phyloP scores from a whole-genome alignment of 257 asterid species.

The Apocynum venetum region DNA sequence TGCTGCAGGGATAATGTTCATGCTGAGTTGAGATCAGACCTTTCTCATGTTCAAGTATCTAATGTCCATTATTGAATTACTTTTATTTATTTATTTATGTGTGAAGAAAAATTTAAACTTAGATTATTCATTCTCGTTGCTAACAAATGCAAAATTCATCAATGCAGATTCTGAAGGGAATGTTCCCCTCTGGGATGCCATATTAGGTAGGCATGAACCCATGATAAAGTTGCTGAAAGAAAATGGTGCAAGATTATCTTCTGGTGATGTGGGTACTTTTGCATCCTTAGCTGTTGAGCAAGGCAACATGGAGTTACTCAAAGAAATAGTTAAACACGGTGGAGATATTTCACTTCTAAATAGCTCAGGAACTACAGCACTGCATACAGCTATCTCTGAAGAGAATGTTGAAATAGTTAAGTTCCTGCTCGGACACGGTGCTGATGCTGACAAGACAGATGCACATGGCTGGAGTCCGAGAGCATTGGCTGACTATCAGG shows the following conservation, averaged over 20 bases:
- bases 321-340: conserved; percentile 43
- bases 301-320: conserved; percentile 50
- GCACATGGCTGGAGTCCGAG: conserved; percentile 66
- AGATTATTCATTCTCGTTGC: background rate
- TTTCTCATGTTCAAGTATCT: background rate
- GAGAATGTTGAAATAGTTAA: conserved; percentile 55
- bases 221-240: conserved; percentile 46
- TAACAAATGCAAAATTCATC: background rate
- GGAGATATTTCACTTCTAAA: conserved; percentile 57
- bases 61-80: background rate
- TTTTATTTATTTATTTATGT: background rate
- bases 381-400: conserved; percentile 64
- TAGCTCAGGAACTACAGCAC: conserved; percentile 55
- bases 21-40: background rate
- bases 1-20: background rate
- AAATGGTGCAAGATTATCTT: conserved; percentile 56
- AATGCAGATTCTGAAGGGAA: conserved; percentile 69
- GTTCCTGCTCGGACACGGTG: conserved; percentile 58
- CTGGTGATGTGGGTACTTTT: conserved; percentile 58
- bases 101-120: background rate
- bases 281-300: conserved; percentile 66
- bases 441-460: conserved; percentile 56
- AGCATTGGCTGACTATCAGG: conserved; percentile 60
- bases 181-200: conserved; percentile 81
- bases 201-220: conserved; percentile 46